Percentiles rank a stretch among this genome's conserved stretches.
Evolutionary conservation across 1,139 yeast species (phyloP).

Genomic region (Hyphopichia khmerensis): DNA sequence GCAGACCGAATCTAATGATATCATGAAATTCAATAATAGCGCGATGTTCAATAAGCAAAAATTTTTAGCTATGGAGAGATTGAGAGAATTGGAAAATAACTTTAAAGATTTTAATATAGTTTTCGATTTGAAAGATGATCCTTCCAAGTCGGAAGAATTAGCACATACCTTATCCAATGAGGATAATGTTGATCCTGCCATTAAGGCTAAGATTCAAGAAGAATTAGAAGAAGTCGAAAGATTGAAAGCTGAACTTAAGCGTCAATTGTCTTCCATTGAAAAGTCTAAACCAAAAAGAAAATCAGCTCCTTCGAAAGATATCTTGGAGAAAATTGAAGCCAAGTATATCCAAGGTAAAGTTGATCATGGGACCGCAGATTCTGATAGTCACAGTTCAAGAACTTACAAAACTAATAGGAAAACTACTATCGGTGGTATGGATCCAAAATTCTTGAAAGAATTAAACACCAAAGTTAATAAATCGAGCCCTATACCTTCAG

Average conservation of each 20-base stretch:
- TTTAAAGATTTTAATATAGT: constrained; percentile 62
- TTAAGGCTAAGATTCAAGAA: constrained; percentile 37
- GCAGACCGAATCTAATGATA: constrained; percentile 73
- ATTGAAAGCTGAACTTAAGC: constrained; percentile 42
- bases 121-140: constrained; percentile 30
- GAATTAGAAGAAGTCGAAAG: constrained; percentile 48
- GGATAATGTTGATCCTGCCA: constrained; percentile 33
- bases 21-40: constrained; percentile 64
- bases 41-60: constrained; percentile 60
- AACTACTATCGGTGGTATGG: constrained; percentile 41
- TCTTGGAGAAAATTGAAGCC: constrained; percentile 40
- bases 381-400: constrained; percentile 7
- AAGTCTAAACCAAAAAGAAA: constrained; percentile 9
- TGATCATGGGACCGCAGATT: constrained; percentile 7
- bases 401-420: constrained; percentile 21
- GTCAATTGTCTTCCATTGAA: constrained; percentile 27
- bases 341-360: constrained; percentile 51
- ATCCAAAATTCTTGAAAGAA: constrained; percentile 59
- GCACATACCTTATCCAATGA: not conserved
- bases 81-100: constrained; percentile 59
- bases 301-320: constrained; percentile 10
- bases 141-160: not conserved
- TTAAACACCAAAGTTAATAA: constrained; percentile 51
- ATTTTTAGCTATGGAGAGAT: constrained; percentile 63
- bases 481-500: constrained; percentile 30